Base-by-base conservation (phyloP, 768 basidiomycete species). In the Nidula microcarpa region DNA sequence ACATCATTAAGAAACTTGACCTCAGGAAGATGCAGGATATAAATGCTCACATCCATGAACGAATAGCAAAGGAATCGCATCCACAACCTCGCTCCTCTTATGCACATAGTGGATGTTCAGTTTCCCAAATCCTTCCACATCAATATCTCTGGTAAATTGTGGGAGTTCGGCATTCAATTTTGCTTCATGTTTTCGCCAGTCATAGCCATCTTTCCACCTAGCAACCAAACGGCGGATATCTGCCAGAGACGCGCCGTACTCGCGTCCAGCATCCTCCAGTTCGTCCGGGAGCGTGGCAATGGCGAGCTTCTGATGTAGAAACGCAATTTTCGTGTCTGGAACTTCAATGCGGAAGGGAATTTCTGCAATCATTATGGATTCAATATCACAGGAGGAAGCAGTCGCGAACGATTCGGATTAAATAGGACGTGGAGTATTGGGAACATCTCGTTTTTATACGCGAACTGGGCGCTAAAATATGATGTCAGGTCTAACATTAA, bases 11-110 rank as follows among this genome's bases (percentile, higher is more conserved):
- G 39, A 11, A 16, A 3, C 2, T 5, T 41, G 13, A 41, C 11
- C 11, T 41, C 11, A 3, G 16, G 11, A 41, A 41, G 16, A 11
- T 14, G n/a, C 36, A 35, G 5, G 13, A 14, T 1, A 8, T 23
- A 11, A 2, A 62, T 68, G 47, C 23, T 23, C 51, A 72, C 84
- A 86, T 39, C 85, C 85, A 53, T 86, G 84, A 11, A 84, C 74
- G 55, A 80, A 85, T 30, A 86, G 65, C 14, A 87, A 62, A 1
- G 84, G 83, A 33, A 86, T 79, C 0, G 84, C 82, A n/a, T 68
- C 63, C 1, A 55, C 55, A 0, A 69, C 57, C 5, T 55, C 36
- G 59, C 82, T 84, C 62, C 68, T 74, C 64, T 80, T 70, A 60
- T 85, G 82, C 11, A 85, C 73, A 49, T 82, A 86, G 56, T 87